phyloP scores from a whole-genome alignment of 202 grass and related monocot genomes.

The Saccharum hybrid region DNA sequence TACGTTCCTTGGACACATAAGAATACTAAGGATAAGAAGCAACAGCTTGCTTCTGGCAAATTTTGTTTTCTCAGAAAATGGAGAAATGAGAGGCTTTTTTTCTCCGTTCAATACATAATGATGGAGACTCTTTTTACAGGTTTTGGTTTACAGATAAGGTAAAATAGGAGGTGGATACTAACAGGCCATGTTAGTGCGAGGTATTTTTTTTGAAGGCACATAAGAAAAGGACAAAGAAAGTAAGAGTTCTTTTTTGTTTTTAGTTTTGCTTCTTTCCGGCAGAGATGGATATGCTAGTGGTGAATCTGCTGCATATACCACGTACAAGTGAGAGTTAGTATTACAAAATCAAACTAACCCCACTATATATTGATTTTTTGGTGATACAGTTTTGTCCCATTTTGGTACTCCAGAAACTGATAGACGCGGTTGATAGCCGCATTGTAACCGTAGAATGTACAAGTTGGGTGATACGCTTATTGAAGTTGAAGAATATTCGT shows the following conservation, averaged over 20 bases:
- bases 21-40: neutral
- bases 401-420: neutral
- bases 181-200: slow-evolving; percentile 37
- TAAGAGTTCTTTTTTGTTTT: slow-evolving; percentile 4
- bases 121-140: neutral
- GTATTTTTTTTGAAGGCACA: slow-evolving; percentile 50
- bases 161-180: slow-evolving; percentile 18
- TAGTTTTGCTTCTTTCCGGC: slow-evolving; percentile 27
- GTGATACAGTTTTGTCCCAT: slow-evolving; percentile 7
- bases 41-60: neutral
- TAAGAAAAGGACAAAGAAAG: slow-evolving; percentile 2
- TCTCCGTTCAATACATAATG: neutral
- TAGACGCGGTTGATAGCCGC: neutral
- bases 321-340: slow-evolving; percentile 53
- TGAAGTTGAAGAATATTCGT: neutral
- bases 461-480: neutral
- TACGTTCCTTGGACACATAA: slow-evolving; percentile 12
- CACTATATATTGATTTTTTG: slow-evolving; percentile 4
- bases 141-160: slow-evolving; percentile 37
- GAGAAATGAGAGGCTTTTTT: neutral
- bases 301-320: slow-evolving; percentile 38
- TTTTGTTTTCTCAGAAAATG: neutral
- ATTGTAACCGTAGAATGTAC: slow-evolving; percentile 16
- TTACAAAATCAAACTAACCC: neutral
- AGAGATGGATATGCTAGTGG: slow-evolving; percentile 39